Evolutionary conservation across 306 rosid species (phyloP), one percentile per base, ranked within the genome.

Genomic region (Castanopsis chinensis): DNA sequence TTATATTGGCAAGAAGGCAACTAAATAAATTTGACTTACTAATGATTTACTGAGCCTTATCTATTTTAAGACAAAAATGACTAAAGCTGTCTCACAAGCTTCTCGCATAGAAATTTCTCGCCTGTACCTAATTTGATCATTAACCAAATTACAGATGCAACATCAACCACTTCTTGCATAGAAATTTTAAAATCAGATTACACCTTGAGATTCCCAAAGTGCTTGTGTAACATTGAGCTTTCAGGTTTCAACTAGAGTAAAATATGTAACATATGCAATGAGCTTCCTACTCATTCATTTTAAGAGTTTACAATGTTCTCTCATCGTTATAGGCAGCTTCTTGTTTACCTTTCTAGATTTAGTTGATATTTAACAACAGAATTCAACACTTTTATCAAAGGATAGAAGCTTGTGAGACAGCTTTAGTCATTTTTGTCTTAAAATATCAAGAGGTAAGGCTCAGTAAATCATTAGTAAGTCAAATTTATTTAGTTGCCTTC

Each of bases 141-240:
- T n/a, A n/a, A n/a, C n/a, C n/a, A n/a, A n/a, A n/a, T n/a, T n/a
- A n/a, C n/a, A n/a, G n/a, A n/a, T n/a, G n/a, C n/a, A 70, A 60
- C 12, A 68, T 69, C 49, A 54, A 27, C 30, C 45, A 27, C 25
- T 9, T 20, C 21, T 30, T 71, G 64, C 64, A 63, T 69, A 72
- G 17, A 80, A 60, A 70, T 74, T 58, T 73, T 73, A 41, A 67
- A 73, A 79, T 65, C 53, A 72, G 72, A 54, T 54, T 18, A 28
- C 64, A 63, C 72, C 70, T 67, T 52, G 57, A 75, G 35, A 76
- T 58, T 83, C 74, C 78, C 80, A 41, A 76, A 59, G 53, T 54
- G 25, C 69, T 77, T 32, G 30, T 58, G 30, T 28, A 28, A 58
- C 74, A 72, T 59, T 23, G 33, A 59, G 7, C 25, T 10, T 59